A percentile compares a stretch with the other conserved stretches of the same genome.
Evolutionary conservation across 345 rosid genomes (phyloP).

Genomic region (Brassica nigra): DNA sequence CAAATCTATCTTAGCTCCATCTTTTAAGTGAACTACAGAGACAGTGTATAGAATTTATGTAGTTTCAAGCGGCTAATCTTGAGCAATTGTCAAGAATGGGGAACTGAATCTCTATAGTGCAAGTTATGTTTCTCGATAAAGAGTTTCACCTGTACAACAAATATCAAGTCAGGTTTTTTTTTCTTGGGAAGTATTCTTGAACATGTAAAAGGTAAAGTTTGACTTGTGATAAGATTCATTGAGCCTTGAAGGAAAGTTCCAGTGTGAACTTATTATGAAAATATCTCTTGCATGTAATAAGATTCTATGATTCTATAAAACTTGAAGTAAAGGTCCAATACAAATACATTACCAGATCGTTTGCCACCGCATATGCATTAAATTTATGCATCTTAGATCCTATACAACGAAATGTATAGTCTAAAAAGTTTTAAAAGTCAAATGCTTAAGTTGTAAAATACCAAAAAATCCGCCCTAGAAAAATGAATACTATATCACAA

Average conservation of each 20-base stretch:
- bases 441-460: conserved; percentile 38
- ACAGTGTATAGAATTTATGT: neutral
- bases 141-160: neutral
- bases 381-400: conserved; percentile 12
- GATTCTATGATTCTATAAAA: conserved; percentile 26
- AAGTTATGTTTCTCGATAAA: neutral
- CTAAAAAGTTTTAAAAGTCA: conserved; percentile 35
- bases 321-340: conserved; percentile 29
- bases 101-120: neutral
- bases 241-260: conserved; percentile 28
- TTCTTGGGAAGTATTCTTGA: neutral
- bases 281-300: neutral
- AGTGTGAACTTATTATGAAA: conserved; percentile 5
- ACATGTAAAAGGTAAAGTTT: conserved; percentile 3
- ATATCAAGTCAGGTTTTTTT: neutral
- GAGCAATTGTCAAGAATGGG: neutral
- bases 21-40: neutral
- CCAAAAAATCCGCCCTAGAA: conserved; percentile 31
- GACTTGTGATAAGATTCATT: conserved; percentile 30
- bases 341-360: conserved; percentile 21
- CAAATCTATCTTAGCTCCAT: neutral
- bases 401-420: neutral
- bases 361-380: conserved; percentile 22
- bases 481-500: conserved; percentile 11
- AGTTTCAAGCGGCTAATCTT: conserved; percentile 3